A percentile compares a stretch with the other conserved stretches of the same genome.
Evolutionary conservation across 345 rosid species (phyloP).

Genomic region (Hypericum androsaemum): DNA sequence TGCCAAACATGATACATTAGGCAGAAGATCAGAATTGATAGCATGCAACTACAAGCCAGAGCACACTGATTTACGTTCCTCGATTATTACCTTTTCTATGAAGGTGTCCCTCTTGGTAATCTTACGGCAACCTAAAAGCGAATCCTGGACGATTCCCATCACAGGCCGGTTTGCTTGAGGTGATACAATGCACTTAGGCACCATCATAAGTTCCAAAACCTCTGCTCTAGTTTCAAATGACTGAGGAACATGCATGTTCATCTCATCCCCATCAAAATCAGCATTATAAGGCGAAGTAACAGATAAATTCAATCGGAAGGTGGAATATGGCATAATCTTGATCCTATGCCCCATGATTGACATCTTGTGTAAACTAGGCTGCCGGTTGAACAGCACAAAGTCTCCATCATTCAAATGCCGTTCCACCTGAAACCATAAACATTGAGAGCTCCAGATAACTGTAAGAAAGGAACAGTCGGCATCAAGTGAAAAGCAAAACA

Average conservation of each 20-base stretch:
- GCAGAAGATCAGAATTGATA: not conserved
- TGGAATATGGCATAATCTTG: constrained; percentile 95
- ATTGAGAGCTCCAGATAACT: not conserved
- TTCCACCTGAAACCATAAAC: constrained; percentile 62
- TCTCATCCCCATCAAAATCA: constrained; percentile 99
- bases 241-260: constrained; percentile 99
- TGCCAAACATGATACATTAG: constrained; percentile 16
- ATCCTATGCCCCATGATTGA: constrained; percentile 97
- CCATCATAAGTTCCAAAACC: constrained; percentile 97
- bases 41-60: not conserved
- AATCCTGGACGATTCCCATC: constrained; percentile 98
- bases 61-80: not conserved
- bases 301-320: constrained; percentile 83
- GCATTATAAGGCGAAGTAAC: constrained; percentile 98
- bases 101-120: constrained; percentile 97
- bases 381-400: constrained; percentile 87
- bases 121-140: constrained; percentile 93
- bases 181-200: constrained; percentile 93
- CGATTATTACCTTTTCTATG: constrained; percentile 69
- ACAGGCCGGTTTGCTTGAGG: constrained; percentile 98
- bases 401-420: constrained; percentile 91
- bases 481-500: not conserved
- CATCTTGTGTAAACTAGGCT: constrained; percentile 98
- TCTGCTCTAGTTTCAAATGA: constrained; percentile 97
- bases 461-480: not conserved